A percentile compares a stretch with the other conserved stretches of the same genome.
Evolutionary conservation across 805 yeast genomes (phyloP).

Genomic region (Jamesozyma piceae): DNA sequence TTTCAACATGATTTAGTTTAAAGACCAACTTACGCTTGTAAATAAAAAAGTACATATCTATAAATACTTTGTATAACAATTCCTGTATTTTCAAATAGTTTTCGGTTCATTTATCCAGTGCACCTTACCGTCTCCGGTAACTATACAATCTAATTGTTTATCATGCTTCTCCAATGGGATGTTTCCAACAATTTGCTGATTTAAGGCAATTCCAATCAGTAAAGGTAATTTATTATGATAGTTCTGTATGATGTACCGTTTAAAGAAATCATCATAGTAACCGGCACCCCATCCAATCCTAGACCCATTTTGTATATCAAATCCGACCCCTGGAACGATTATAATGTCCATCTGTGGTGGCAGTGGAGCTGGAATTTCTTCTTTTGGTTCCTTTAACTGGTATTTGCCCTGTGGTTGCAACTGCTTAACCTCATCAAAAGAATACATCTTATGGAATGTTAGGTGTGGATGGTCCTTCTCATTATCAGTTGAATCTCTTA

Average conservation of each 20-base stretch:
- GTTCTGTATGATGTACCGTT: conserved; percentile 33
- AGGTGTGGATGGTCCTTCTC: conserved; percentile 41
- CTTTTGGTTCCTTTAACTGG: conserved; percentile 55
- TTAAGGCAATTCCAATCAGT: conserved; percentile 24
- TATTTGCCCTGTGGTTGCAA: conserved; percentile 63
- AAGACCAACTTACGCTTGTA: neutral
- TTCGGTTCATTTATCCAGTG: conserved; percentile 30
- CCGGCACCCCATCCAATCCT: conserved; percentile 93
- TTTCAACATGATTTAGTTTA: conserved; percentile 18
- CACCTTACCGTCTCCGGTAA: conserved; percentile 23
- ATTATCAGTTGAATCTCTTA: conserved; percentile 7
- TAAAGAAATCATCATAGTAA: conserved; percentile 71
- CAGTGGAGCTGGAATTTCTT: conserved; percentile 18
- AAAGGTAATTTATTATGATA: conserved; percentile 18
- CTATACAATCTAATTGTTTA: conserved; percentile 23
- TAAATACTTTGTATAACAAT: neutral
- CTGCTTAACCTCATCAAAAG: conserved; percentile 34
- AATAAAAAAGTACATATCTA: no score
- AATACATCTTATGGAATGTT: conserved; percentile 45
- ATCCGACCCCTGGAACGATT: conserved; percentile 81
- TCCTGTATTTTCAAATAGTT: no score
- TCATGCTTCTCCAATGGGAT: conserved; percentile 27
- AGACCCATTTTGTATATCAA: conserved; percentile 32
- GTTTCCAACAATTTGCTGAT: conserved; percentile 20
- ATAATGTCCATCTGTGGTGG: conserved; percentile 50